Evolutionary conservation across 1,284 basidiomycete genomes (phyloP).

Genomic region (Sparassis latifolia): DNA sequence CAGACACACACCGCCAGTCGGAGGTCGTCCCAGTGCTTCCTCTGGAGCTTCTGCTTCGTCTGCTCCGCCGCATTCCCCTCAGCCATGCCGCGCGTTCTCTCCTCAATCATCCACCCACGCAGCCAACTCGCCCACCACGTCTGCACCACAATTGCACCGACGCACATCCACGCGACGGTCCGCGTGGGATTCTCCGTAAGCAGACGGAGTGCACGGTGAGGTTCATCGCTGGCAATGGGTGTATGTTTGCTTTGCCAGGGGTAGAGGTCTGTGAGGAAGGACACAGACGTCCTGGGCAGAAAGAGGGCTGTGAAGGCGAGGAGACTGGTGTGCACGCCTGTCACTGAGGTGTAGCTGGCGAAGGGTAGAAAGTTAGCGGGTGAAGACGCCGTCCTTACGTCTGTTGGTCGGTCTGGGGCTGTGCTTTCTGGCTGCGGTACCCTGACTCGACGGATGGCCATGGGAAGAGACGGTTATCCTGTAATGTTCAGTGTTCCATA

Average conservation of each 20-base stretch:
- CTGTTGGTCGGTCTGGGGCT: no score
- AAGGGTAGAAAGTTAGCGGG: slow-evolving; percentile 30
- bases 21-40: slow-evolving; percentile 13
- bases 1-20: slow-evolving; percentile 29
- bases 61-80: slow-evolving; percentile 16
- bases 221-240: slow-evolving; percentile 4
- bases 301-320: slow-evolving; percentile 61
- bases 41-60: slow-evolving; percentile 31
- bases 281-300: slow-evolving; percentile 52
- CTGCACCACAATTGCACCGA: slow-evolving; percentile 53
- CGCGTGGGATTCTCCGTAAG: slow-evolving; percentile 57
- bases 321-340: slow-evolving; percentile 67
- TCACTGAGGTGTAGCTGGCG: slow-evolving; percentile 60
- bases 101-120: slow-evolving; percentile 37
- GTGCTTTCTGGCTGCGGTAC: no score
- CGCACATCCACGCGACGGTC: slow-evolving; percentile 57
- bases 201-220: slow-evolving; percentile 37
- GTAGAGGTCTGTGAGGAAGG: slow-evolving; percentile 25
- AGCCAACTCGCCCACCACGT: slow-evolving; percentile 73
- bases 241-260: slow-evolving; percentile 10
- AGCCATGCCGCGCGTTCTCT: slow-evolving; percentile 6
- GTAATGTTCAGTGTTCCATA: no score
- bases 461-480: no score
- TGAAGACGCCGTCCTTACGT: neutral
- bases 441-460: no score